phyloP scores from a whole-genome alignment of 2,329 filamentous ascomycete species.

The Claviceps sp. region DNA sequence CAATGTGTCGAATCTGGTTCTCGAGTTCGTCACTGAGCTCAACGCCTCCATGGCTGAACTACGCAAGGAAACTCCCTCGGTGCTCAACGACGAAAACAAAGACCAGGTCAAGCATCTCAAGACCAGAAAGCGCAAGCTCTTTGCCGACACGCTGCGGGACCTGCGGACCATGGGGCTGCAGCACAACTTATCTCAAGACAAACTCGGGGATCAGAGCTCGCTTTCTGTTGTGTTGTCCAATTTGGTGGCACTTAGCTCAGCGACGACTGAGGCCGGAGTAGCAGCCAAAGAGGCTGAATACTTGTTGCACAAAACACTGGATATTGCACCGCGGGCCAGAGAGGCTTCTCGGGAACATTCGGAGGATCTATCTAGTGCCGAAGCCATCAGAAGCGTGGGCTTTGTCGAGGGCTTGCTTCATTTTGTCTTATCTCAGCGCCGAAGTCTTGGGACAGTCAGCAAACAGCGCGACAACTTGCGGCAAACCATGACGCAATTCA shows the following conservation, averaged over 20 bases:
- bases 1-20: slow-evolving; percentile 45
- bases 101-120: slow-evolving; percentile 77
- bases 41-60: slow-evolving; percentile 57
- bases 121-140: slow-evolving; percentile 75
- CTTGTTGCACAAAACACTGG: slow-evolving; percentile 67
- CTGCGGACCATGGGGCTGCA: slow-evolving; percentile 82
- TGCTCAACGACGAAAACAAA: slow-evolving; percentile 80
- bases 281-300: slow-evolving; percentile 40
- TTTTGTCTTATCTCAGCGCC: slow-evolving; percentile 47
- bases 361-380: slow-evolving; percentile 69
- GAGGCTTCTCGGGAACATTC: slow-evolving; percentile 59
- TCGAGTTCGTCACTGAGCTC: slow-evolving; percentile 56
- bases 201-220: slow-evolving; percentile 60
- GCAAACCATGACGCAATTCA: slow-evolving; percentile 22
- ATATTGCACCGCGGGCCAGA: slow-evolving; percentile 56
- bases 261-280: slow-evolving; percentile 13
- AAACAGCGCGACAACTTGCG: slow-evolving; percentile 26
- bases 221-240: slow-evolving; percentile 55
- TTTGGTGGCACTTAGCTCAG: slow-evolving; percentile 27
- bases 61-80: slow-evolving; percentile 67
- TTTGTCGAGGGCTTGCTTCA: slow-evolving; percentile 78
- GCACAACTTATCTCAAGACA: slow-evolving; percentile 63
- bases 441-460: slow-evolving; percentile 28
- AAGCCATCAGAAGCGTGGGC: slow-evolving; percentile 66
- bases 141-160: slow-evolving; percentile 74